A percentile compares a stretch with the other conserved stretches of the same genome.
phyloP scores from a whole-genome alignment of 148 eudicot genomes.

The Diospyros kaki region DNA sequence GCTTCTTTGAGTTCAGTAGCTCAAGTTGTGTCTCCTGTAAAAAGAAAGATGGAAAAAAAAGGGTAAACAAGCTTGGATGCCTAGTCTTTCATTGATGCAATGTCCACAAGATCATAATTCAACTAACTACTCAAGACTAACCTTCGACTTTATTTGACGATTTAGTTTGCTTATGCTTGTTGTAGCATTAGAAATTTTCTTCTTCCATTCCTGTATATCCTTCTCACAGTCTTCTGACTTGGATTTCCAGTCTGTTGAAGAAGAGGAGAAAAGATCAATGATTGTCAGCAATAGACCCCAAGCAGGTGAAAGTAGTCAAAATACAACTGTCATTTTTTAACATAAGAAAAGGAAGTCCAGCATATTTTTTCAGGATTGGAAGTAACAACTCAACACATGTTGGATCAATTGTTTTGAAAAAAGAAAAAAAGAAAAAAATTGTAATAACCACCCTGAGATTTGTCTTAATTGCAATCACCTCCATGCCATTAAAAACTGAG shows the following conservation, averaged over 20 bases:
- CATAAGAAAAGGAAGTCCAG: background rate
- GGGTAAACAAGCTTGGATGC: background rate
- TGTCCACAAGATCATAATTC: slow-evolving; percentile 5
- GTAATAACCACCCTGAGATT: too few relatives aligned
- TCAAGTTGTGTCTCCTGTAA: slow-evolving; percentile 69
- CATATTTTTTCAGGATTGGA: background rate
- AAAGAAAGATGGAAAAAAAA: slow-evolving; percentile 10
- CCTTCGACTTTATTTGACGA: slow-evolving; percentile 81
- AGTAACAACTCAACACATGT: background rate
- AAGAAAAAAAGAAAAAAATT: too few relatives aligned
- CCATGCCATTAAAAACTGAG: too few relatives aligned
- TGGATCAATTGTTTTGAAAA: background rate
- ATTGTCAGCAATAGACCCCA: background rate
- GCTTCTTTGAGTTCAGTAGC: slow-evolving; percentile 61
- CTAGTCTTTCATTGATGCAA: background rate
- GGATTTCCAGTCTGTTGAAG: slow-evolving; percentile 64
- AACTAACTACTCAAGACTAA: slow-evolving; percentile 18
- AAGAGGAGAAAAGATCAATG: background rate
- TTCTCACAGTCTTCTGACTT: slow-evolving; percentile 80
- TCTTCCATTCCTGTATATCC: slow-evolving; percentile 74
- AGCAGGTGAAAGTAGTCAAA: background rate
- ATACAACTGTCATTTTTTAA: background rate
- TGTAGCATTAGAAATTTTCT: slow-evolving; percentile 82
- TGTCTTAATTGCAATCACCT: too few relatives aligned
- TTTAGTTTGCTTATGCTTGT: slow-evolving; percentile 70